Evolutionary conservation across 2,329 filamentous ascomycete genomes (phyloP).

Genomic region (Botryotinia calthae): DNA sequence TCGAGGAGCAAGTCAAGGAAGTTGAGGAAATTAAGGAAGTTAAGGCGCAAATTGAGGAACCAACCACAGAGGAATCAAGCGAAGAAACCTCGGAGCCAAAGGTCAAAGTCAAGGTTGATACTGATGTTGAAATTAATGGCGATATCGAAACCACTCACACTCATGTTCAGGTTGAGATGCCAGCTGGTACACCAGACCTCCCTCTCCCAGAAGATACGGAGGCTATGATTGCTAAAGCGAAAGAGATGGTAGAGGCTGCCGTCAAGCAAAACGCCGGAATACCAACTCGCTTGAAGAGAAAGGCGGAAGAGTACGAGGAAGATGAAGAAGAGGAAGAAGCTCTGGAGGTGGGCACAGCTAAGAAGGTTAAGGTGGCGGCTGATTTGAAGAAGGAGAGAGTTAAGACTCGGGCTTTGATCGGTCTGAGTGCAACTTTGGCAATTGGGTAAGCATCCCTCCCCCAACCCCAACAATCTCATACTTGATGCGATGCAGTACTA

Average conservation of each 20-base stretch:
- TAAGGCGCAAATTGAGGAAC: background rate
- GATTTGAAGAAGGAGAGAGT: conserved; percentile 84
- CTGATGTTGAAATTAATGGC: conserved; percentile 54
- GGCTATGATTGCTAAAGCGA: conserved; percentile 81
- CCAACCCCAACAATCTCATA: background rate
- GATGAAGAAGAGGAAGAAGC: conserved; percentile 11
- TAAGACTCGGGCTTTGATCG: conserved; percentile 79
- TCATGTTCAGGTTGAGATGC: conserved; percentile 73
- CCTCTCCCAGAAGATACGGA: conserved; percentile 75
- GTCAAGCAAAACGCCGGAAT: conserved; percentile 42
- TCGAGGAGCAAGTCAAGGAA: background rate
- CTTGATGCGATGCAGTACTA: conserved; percentile 20
- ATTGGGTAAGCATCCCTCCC: conserved; percentile 69
- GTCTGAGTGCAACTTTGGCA: conserved; percentile 81
- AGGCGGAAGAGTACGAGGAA: conserved; percentile 44
- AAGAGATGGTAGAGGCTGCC: conserved; percentile 79
- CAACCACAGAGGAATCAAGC: conserved; percentile 24
- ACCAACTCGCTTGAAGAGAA: conserved; percentile 51
- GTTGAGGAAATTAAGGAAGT: conserved; percentile 25
- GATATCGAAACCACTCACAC: conserved; percentile 69
- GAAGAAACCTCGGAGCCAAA: conserved; percentile 50
- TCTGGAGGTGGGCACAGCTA: conserved; percentile 48
- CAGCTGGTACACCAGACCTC: conserved; percentile 62
- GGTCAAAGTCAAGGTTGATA: conserved; percentile 68
- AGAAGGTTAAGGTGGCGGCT: conserved; percentile 74